A percentile compares a stretch with the other conserved stretches of the same genome.
phyloP scores from a whole-genome alignment of 2,329 filamentous ascomycete species.

The Diaporthe amygdali region DNA sequence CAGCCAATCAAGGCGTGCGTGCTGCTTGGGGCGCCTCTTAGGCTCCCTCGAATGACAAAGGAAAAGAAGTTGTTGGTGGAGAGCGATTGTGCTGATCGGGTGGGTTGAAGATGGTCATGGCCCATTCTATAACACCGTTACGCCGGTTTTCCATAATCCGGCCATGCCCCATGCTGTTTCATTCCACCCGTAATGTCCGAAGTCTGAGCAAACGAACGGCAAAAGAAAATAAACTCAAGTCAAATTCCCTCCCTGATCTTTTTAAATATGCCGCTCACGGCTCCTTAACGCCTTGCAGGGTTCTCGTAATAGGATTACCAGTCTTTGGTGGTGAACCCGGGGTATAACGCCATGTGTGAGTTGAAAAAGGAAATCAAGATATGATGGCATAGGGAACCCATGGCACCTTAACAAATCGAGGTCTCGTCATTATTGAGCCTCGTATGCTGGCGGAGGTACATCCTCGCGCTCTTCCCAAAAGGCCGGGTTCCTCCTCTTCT shows the following conservation, averaged over 20 bases:
- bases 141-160: not conserved
- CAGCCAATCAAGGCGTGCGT: not conserved
- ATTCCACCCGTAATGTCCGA: slow-evolving; percentile 15
- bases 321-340: slow-evolving; percentile 20
- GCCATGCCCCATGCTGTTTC: not conserved
- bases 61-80: slow-evolving; percentile 8
- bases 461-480: slow-evolving; percentile 63
- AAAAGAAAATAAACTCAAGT: not conserved
- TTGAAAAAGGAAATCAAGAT: not conserved
- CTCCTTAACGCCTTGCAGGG: slow-evolving; percentile 26
- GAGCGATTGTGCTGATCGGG: slow-evolving; percentile 1
- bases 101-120: slow-evolving; percentile 5
- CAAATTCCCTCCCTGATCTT: not conserved
- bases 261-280: slow-evolving; percentile 15
- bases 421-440: slow-evolving; percentile 48
- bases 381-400: slow-evolving; percentile 18
- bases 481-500: slow-evolving; percentile 67
- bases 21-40: not conserved
- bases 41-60: not conserved
- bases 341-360: slow-evolving; percentile 25
- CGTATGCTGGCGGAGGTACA: slow-evolving; percentile 66
- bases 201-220: not conserved
- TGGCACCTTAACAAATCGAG: not conserved
- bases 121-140: not conserved
- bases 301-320: slow-evolving; percentile 15